Conservation (phyloP, 495 filamentous ascomycete species). For the Penicillium alfredii region DNA sequence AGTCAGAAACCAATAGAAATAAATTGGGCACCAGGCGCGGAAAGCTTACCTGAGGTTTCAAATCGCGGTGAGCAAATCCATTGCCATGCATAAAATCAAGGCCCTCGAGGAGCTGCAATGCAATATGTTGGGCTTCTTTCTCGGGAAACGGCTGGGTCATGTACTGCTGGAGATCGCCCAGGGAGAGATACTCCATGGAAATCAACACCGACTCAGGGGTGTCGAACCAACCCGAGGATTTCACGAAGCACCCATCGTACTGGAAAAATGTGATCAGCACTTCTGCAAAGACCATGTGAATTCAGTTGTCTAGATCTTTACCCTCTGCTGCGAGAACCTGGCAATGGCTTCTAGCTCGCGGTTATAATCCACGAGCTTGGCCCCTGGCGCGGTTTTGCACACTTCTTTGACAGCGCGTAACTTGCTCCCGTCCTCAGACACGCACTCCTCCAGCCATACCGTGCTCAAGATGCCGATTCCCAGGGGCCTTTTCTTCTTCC, state of each 20-base stretch:
- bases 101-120: slow-evolving; percentile 15
- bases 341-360: slow-evolving; percentile 1
- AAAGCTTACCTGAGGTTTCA: slow-evolving; percentile 18
- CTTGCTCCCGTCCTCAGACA: not conserved
- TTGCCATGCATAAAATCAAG: slow-evolving; percentile 24
- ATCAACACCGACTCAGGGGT: slow-evolving; percentile 9
- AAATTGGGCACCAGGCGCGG: not conserved
- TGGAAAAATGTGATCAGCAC: not conserved
- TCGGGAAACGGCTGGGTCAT: slow-evolving; percentile 8
- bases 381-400: slow-evolving; percentile 1
- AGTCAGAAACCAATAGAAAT: not conserved
- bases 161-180: slow-evolving; percentile 12
- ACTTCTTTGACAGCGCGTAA: slow-evolving; percentile 14
- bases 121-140: slow-evolving; percentile 12
- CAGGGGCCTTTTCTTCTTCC: slow-evolving; percentile 6
- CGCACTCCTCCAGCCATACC: slow-evolving; percentile 10
- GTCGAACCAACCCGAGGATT: slow-evolving; percentile 11
- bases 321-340: slow-evolving; percentile 4
- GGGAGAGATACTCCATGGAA: slow-evolving; percentile 27
- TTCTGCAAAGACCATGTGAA: too few species aligned
- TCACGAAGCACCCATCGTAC: slow-evolving; percentile 3
- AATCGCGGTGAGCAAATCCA: slow-evolving; percentile 22
- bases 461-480: slow-evolving; percentile 12
- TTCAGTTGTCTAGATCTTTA: too few species aligned
- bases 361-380: not conserved